Percentiles rank a stretch among this genome's conserved stretches.
Conservation (phyloP, 352 stramenopile genomes). For the Phytophthora megakarya region DNA sequence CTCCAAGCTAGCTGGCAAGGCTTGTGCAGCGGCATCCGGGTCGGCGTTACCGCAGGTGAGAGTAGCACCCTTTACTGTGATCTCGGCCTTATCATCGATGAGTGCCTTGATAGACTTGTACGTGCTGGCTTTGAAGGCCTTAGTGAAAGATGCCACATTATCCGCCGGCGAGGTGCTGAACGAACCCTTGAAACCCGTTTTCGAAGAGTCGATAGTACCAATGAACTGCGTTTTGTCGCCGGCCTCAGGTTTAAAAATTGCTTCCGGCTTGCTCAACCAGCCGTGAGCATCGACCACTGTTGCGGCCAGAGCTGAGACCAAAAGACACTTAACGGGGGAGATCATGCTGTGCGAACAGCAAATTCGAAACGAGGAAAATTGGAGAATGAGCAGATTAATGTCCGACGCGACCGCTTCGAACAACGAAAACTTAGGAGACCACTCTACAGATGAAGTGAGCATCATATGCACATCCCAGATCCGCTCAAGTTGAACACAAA, state of each 20-base stretch:
- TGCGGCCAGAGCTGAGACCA: constrained; percentile 17
- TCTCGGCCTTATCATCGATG: constrained; percentile 30
- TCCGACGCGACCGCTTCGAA: too few species aligned
- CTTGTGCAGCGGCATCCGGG: constrained; percentile 25
- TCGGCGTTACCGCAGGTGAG: constrained; percentile 31
- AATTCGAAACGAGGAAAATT: too few species aligned
- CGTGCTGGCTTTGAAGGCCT: constrained; percentile 26
- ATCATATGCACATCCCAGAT: too few species aligned
- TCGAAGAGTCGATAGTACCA: constrained; percentile 34
- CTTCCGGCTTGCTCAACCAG: constrained; percentile 33
- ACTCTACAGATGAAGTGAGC: too few species aligned
- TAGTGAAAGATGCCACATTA: constrained; percentile 35
- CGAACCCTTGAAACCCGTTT: constrained; percentile 29
- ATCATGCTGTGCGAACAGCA: too few species aligned
- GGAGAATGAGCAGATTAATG: too few species aligned
- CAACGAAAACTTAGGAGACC: too few species aligned
- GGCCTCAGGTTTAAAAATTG: constrained; percentile 28
- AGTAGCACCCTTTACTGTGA: constrained; percentile 29
- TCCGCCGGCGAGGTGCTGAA: constrained; percentile 26
- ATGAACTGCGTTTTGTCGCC: constrained; percentile 36
- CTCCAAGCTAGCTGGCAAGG: constrained; percentile 26
- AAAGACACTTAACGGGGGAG: too few species aligned
- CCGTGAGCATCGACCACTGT: constrained; percentile 24
- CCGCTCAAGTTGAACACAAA: too few species aligned
- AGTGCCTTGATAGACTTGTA: constrained; percentile 35